phyloP scores from a whole-genome alignment of 2,329 filamentous ascomycete species.

The Beauveria scarabaeidicola region DNA sequence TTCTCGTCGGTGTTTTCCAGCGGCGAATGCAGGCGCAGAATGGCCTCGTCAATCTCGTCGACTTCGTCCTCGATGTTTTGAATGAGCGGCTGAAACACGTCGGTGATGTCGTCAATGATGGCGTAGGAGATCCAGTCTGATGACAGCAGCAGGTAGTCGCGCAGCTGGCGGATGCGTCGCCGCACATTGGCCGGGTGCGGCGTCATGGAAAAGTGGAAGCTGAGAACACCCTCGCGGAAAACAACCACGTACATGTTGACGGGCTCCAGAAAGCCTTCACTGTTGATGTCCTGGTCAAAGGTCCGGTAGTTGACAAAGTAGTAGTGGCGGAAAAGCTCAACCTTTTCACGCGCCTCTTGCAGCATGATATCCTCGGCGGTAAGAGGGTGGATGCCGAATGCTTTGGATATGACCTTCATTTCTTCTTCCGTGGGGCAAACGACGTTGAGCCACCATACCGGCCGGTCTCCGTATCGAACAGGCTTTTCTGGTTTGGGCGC shows the following conservation, averaged over 20 bases:
- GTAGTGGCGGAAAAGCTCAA: conserved; percentile 93
- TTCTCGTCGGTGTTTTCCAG: conserved; percentile 37
- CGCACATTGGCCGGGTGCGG: conserved; percentile 95
- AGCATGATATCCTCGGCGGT: conserved; percentile 96
- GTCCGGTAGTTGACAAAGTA: conserved; percentile 98
- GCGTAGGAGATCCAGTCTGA: conserved; percentile 99
- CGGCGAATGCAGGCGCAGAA: conserved; percentile 69
- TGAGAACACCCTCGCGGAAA: conserved; percentile 89
- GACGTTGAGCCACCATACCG: conserved; percentile 95
- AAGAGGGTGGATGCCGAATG: conserved; percentile 91
- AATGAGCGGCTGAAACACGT: conserved; percentile 88
- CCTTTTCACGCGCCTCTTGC: conserved; percentile 95
- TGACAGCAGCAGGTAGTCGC: conserved; percentile 85
- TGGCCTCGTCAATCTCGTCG: conserved; percentile 90
- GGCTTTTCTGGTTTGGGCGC: conserved; percentile 29
- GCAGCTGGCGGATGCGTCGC: conserved; percentile 82
- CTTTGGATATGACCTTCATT: conserved; percentile 87
- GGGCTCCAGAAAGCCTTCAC: conserved; percentile 84
- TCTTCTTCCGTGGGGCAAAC: conserved; percentile 85
- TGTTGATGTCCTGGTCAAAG: conserved; percentile 89
- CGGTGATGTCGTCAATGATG: conserved; percentile 96
- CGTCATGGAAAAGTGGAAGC: conserved; percentile 94
- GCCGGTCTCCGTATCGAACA: conserved; percentile 66
- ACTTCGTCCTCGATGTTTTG: conserved; percentile 92
- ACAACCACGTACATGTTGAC: conserved; percentile 98